Base-by-base conservation (phyloP, 31 red algal genomes). In the Odonthalia washingtoniensis region DNA sequence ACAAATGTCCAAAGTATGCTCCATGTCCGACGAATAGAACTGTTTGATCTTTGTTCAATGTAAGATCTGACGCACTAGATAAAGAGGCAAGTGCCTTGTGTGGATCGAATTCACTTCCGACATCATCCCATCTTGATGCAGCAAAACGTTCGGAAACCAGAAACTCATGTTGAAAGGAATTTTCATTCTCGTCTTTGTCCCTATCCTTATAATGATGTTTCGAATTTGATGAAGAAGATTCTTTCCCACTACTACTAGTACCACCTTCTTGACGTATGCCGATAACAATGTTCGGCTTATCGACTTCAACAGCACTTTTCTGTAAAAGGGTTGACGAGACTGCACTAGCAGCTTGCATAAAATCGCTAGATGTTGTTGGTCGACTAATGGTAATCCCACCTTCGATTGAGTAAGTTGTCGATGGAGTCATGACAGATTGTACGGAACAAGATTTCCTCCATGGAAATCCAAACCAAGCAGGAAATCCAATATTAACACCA, bases 1-100 rank as follows among this genome's bases (percentile, higher is more conserved):
- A 92, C 35, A 33, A 62, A 34, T 80, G 78, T 37, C 94, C 94
- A 87, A 91, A 91, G 39, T 88, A 85, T 21, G 94, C 77, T 46
- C 94, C 94, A 83, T 87, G 75, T 30, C 94, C 94, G 3, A 88
- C 82, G 78, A 89, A 96, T 16, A 96, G 17, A 26, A 92, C 94
- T 0, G 9, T 74, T 41, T 89, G 87, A 5, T 74, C 82, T 72
- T 81, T 43, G 31, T 60, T 27, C 37, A 88, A 49, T 28, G 65
- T 46, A 5, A 37, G 18, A 21, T 52, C 38, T 27, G 32, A 5
- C 21, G 21, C 21, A 21, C 21, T 57, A 21, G 49, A 57, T 57
- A 21, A 14, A 14, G 49, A n/a, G n/a, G n/a, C n/a, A n/a, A n/a
- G n/a, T n/a, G n/a, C n/a, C n/a, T n/a, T n/a, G n/a, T n/a, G n/a